Percentiles rank a stretch among this genome's conserved stretches.
phyloP scores from a whole-genome alignment of 2,329 filamentous ascomycete species.

The Arthrobotrys conoides region DNA sequence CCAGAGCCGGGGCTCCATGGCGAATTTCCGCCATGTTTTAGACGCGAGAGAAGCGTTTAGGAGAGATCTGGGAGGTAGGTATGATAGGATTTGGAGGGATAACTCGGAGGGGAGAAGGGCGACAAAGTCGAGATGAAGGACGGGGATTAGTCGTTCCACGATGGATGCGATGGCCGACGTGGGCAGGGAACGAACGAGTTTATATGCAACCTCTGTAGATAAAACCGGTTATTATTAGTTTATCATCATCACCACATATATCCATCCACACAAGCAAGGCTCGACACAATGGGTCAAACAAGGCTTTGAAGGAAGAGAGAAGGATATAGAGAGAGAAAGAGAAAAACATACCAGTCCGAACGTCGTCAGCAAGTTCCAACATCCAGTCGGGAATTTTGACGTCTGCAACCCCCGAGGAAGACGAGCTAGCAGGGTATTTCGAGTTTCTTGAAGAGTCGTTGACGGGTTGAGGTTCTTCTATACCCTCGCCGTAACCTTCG shows the following conservation, averaged over 20 bases:
- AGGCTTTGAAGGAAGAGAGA: background rate
- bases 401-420: constrained; percentile 63
- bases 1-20: constrained; percentile 89
- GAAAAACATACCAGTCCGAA: constrained; percentile 71
- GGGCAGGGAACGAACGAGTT: constrained; percentile 81
- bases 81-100: constrained; percentile 88
- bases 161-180: constrained; percentile 85
- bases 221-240: background rate
- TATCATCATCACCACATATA: background rate
- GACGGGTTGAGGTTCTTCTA: constrained; percentile 49
- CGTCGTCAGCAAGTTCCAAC: constrained; percentile 71
- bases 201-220: constrained; percentile 81
- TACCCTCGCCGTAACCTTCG: constrained; percentile 60
- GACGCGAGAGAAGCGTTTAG: constrained; percentile 84
- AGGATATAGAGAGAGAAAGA: no score
- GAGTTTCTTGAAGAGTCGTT: constrained; percentile 61
- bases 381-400: constrained; percentile 72
- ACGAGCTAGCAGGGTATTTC: constrained; percentile 64
- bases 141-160: constrained; percentile 82
- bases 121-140: constrained; percentile 94
- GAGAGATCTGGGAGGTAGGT: constrained; percentile 84
- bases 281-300: no score
- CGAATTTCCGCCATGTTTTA: constrained; percentile 83
- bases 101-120: constrained; percentile 88
- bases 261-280: no score